Percentiles rank a stretch among this genome's conserved stretches.
Conservation (phyloP, 2,329 filamentous ascomycete genomes). For the Lachnellula arida region DNA sequence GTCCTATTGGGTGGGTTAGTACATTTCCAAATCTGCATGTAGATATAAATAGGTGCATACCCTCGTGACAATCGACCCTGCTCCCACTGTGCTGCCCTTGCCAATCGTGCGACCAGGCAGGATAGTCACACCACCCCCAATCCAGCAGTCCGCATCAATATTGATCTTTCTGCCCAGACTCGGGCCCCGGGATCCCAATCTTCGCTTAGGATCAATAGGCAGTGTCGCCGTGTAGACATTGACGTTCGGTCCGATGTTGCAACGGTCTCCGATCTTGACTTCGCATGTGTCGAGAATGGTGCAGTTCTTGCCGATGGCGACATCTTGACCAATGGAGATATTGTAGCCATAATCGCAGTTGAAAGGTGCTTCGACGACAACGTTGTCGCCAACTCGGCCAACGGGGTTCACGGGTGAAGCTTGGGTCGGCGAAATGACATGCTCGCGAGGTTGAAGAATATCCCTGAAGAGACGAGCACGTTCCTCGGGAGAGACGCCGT, state of each 20-base stretch:
- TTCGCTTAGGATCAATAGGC: conserved; percentile 66
- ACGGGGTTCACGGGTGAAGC: conserved; percentile 47
- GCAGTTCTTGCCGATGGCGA: conserved; percentile 78
- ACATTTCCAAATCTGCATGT: not conserved
- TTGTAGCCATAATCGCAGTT: conserved; percentile 96
- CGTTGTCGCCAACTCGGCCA: conserved; percentile 67
- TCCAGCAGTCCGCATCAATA: conserved; percentile 69
- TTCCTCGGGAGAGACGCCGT: conserved; percentile 65
- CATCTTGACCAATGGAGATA: conserved; percentile 78
- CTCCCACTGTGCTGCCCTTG: conserved; percentile 47
- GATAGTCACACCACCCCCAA: conserved; percentile 59
- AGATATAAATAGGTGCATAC: conserved; percentile 35
- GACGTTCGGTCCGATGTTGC: conserved; percentile 77
- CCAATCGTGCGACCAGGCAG: conserved; percentile 51
- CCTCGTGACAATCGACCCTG: conserved; percentile 50
- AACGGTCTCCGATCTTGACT: conserved; percentile 75
- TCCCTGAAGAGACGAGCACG: conserved; percentile 65
- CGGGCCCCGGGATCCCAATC: conserved; percentile 68
- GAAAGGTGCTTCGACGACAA: conserved; percentile 82
- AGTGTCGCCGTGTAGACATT: conserved; percentile 75
- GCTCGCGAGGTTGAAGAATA: conserved; percentile 61
- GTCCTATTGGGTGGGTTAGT: conserved; percentile 22
- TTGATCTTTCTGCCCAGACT: conserved; percentile 66
- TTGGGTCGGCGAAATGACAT: conserved; percentile 51
- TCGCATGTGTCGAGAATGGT: conserved; percentile 81